Base-by-base conservation (phyloP, 1,284 basidiomycete species). In the Ustilago loliicola region DNA sequence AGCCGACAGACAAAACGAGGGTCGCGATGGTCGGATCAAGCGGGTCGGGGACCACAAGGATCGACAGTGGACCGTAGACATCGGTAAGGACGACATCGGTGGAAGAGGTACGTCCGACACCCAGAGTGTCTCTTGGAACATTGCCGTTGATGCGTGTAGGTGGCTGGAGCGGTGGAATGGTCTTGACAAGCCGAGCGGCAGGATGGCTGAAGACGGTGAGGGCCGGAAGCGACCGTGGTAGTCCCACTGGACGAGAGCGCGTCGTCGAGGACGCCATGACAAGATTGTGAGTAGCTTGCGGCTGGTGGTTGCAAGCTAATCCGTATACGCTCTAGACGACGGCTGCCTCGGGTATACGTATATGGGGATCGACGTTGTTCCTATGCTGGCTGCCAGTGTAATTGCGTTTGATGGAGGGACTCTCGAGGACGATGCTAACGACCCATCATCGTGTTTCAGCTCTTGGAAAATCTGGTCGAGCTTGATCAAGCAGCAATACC, bases 151-250 rank as follows among this genome's bases (percentile, higher is more conserved):
- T 30, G 11, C 78, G 58, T 2, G 27, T 27, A 1, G 75, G 69
- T 21, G 69, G 61, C 11, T 61, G 56, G 1, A 72, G 56, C 15
- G 65, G 71, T 15, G 78, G 75, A 6, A 81, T 50, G 0, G 73
- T 69, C 40, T 81, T 81, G 67, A 77, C 42, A 40, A 81, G 68
- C 32, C 79, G 65, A 29, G 73, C 77, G 11, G 70, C 66, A 19
- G 66, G 66, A 50, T 79, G 75, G 19, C 36, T 60, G 52, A 81
- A 81, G 56, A 81, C 36, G 42, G 75, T 66, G 58, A 74, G 45
- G 21, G 62, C 59, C 4, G 72, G 66, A n/a, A 74, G 50, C 9
- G 71, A 64, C 54, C 66, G 65, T 19, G 53, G 32, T 5, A 10
- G 48, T 21, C 57, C 27, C 3, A n/a, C 27, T 19, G 53, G 19